phyloP scores from a whole-genome alignment of 129 eudicot species.

The Saussurea involucrata region DNA sequence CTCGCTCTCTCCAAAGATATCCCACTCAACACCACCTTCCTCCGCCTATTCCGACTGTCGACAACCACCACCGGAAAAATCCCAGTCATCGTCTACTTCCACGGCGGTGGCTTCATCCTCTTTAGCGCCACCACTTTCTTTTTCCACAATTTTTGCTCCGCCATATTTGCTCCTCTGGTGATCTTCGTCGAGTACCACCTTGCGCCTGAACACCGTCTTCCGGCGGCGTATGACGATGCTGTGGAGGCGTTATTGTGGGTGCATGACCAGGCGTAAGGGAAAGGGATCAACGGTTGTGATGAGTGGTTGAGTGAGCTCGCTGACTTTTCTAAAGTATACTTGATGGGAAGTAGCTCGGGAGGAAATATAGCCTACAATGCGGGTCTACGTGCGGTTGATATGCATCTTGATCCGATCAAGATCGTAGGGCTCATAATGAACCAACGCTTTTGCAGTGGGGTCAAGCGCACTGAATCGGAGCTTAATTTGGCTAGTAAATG shows the following conservation, averaged over 20 bases:
- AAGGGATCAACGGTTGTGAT: slow-evolving; percentile 32
- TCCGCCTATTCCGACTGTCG: slow-evolving; percentile 74
- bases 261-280: slow-evolving; percentile 40
- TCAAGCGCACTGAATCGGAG: slow-evolving; percentile 49
- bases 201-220: slow-evolving; percentile 86
- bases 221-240: slow-evolving; percentile 90
- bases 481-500: slow-evolving; percentile 33
- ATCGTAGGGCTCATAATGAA: slow-evolving; percentile 55
- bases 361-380: slow-evolving; percentile 57
- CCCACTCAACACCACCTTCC: slow-evolving; percentile 49
- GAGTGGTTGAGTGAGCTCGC: slow-evolving; percentile 59
- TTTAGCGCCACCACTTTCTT: slow-evolving; percentile 44
- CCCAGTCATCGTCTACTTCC: slow-evolving; percentile 65
- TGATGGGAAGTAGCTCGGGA: slow-evolving; percentile 71
- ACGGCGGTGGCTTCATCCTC: slow-evolving; percentile 81
- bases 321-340: slow-evolving; percentile 42
- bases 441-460: slow-evolving; percentile 60
- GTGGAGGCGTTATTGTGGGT: slow-evolving; percentile 66
- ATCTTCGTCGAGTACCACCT: slow-evolving; percentile 81
- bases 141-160: slow-evolving; percentile 53
- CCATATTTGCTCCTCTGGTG: slow-evolving; percentile 42
- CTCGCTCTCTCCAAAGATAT: slow-evolving; percentile 62
- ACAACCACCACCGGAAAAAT: slow-evolving; percentile 34
- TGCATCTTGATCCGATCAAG: slow-evolving; percentile 41
- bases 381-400: slow-evolving; percentile 43